These are phyloP conservation scores for Paradendryphiella salina DNA, from an alignment of 2,329 filamentous ascomycete species.

Conservation along the genomic window DNA sequence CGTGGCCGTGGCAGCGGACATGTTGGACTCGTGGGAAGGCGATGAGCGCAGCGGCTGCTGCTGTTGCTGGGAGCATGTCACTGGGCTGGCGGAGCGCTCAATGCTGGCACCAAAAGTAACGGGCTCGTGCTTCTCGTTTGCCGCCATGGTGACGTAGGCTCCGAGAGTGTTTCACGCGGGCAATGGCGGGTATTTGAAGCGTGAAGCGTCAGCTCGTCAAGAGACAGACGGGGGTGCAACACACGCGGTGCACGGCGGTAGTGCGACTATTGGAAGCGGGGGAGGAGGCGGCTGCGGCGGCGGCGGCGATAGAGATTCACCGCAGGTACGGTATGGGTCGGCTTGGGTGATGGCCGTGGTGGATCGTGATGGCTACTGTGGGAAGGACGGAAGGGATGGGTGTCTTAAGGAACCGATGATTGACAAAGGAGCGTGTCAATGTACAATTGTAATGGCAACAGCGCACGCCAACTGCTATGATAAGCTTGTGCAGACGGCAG, in stretches of 20 bases:
- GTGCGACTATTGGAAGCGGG: not conserved
- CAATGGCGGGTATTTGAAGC: not conserved
- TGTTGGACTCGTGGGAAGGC: slow-evolving; percentile 40
- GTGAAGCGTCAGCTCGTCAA: slow-evolving; percentile 4
- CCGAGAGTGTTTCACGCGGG: slow-evolving; percentile 6
- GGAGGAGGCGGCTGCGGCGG: not conserved
- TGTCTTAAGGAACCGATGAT: slow-evolving; percentile 12
- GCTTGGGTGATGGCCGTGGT: not conserved
- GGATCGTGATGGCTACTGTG: not conserved
- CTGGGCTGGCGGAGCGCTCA: slow-evolving; percentile 33
- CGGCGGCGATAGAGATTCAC: not conserved
- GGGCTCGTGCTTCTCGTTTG: slow-evolving; percentile 38
- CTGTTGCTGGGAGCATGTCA: slow-evolving; percentile 13
- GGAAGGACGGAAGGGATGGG: slow-evolving; percentile 4
- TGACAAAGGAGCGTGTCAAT: not conserved
- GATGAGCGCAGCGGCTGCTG: slow-evolving; percentile 33
- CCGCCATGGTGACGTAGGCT: slow-evolving; percentile 32
- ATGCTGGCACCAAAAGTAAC: slow-evolving; percentile 52
- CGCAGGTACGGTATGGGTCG: not conserved
- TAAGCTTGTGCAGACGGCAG: not conserved
- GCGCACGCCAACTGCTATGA: not conserved
- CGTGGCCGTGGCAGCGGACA: slow-evolving; percentile 39
- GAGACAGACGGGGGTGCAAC: not conserved
- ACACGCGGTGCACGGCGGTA: slow-evolving; percentile 13
- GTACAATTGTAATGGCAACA: not conserved